Evolutionary conservation across 1,284 basidiomycete species (phyloP), one percentile per base, ranked within the genome.

Genomic region (Ganoderma leucocontextum): DNA sequence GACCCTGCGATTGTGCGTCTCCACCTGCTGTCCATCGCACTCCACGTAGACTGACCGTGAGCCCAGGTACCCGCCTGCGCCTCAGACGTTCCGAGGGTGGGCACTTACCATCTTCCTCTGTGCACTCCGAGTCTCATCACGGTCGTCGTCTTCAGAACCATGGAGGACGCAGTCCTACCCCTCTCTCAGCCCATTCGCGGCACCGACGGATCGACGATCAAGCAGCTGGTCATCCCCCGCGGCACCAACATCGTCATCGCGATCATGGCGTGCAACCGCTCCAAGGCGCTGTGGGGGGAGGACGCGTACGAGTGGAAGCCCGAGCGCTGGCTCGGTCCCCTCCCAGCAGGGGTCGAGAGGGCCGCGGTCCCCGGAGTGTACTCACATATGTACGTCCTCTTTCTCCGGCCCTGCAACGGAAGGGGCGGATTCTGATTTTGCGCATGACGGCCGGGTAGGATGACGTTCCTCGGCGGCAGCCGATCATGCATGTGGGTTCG

Each of bases 281-380:
- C 79, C 39, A 82, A 81, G 68, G 76, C 80, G 4, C 76, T 89
- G 6, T 90, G 88, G 88, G 88, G 89, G 5, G 80, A 83, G 42
- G 88, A 90, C 73, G 83, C 86, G 7, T 68, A 70, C 25, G 83
- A 87, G 65, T 89, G 85, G 79, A 85, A 78, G 83, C 78, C 78
- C 2, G 77, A 79, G 63, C 73, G 78, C 13, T 79, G 78, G 78
- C 71, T 79, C 9, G 64, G 67, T 8, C 71, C 73, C 13, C 64
- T 75, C 1, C 76, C 75, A 1, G 61, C 57, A 2, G 52, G 69
- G 3, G 59, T 75, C 3, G 67, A 66, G 22, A 66, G 68, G 10
- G 73, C 75, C 4, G 44, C 44, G 13, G 61, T 76, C 2, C 77
- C 75, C 12, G 75, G 76, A 2, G 70, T 77, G 2, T 78, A 74